A percentile compares a stretch with the other conserved stretches of the same genome.
phyloP scores from a whole-genome alignment of 2,329 filamentous ascomycete genomes.

The Diaporthe sp. region DNA sequence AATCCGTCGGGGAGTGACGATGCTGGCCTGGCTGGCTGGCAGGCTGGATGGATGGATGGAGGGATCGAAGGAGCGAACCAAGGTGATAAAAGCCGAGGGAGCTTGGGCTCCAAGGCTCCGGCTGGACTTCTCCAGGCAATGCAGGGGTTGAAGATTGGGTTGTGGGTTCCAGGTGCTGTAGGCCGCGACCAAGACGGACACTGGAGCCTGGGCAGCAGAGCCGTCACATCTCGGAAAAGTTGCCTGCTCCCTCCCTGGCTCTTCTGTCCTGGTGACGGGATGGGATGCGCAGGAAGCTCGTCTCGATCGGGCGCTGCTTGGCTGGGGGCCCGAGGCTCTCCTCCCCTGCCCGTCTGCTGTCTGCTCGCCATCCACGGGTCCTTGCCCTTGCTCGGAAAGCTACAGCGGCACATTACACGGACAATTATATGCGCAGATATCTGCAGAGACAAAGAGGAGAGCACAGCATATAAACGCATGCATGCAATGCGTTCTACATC shows the following conservation, averaged over 20 bases:
- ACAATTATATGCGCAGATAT: not conserved
- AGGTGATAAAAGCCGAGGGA: slow-evolving; percentile 28
- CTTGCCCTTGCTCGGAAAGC: not conserved
- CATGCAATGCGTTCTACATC: not conserved
- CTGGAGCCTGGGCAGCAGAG: slow-evolving; percentile 20
- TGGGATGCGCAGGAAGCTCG: slow-evolving; percentile 23
- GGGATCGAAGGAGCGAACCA: not conserved
- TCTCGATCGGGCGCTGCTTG: slow-evolving; percentile 16
- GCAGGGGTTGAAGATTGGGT: slow-evolving; percentile 27
- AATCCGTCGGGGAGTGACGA: slow-evolving; percentile 4
- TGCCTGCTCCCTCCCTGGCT: not conserved
- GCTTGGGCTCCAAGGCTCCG: slow-evolving; percentile 6
- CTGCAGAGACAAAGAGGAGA: not conserved
- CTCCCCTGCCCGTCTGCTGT: not conserved
- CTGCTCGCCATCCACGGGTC: not conserved
- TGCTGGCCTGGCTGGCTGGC: not conserved
- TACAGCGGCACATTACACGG: not conserved
- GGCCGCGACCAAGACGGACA: slow-evolving; percentile 19
- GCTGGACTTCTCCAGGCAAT: not conserved
- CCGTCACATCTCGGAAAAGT: slow-evolving; percentile 30
- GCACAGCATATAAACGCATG: not conserved
- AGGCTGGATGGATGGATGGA: slow-evolving; percentile 5
- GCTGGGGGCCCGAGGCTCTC: slow-evolving; percentile 18
- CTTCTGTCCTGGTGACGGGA: slow-evolving; percentile 10
- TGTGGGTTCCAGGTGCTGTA: slow-evolving; percentile 13